Percentiles rank a stretch among this genome's conserved stretches.
Evolutionary conservation across 148 eudicot species (phyloP).

Genomic region (Pharnaceum exiguum): DNA sequence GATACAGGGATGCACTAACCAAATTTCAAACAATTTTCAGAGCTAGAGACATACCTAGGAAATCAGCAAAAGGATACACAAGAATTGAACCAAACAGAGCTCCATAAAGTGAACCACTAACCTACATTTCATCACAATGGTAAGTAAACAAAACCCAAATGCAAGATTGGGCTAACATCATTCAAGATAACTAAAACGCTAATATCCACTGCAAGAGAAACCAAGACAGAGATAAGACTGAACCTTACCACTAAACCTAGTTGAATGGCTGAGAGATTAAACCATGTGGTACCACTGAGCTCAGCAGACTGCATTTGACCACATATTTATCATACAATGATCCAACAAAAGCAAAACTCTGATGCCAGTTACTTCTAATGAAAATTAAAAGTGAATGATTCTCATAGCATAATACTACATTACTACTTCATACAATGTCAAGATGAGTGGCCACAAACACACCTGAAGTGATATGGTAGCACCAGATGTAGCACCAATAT

Average conservation of each 20-base stretch:
- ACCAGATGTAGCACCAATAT: conserved; percentile 98
- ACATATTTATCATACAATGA: conserved; percentile 2
- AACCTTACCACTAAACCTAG: conserved; percentile 90
- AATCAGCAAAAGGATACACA: conserved; percentile 84
- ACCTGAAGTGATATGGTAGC: conserved; percentile 92
- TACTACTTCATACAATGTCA: background rate
- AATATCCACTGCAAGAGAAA: background rate
- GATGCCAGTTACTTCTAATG: no score
- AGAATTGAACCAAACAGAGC: conserved; percentile 92
- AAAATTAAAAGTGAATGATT: background rate
- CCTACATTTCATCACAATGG: conserved; percentile 41
- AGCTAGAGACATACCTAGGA: conserved; percentile 54
- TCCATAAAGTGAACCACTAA: conserved; percentile 94
- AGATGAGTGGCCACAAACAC: background rate
- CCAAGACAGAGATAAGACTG: background rate
- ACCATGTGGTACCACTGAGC: conserved; percentile 96
- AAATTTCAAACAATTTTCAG: background rate
- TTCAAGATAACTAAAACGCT: background rate
- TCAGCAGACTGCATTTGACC: conserved; percentile 72
- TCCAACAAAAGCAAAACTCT: no score
- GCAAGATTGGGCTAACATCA: no score
- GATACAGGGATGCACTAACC: background rate
- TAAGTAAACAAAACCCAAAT: conserved; percentile 14
- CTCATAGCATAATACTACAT: background rate
- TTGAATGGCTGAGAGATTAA: conserved; percentile 81